phyloP scores from a whole-genome alignment of 2,329 filamentous ascomycete species.

The Trichoderma sp. region DNA sequence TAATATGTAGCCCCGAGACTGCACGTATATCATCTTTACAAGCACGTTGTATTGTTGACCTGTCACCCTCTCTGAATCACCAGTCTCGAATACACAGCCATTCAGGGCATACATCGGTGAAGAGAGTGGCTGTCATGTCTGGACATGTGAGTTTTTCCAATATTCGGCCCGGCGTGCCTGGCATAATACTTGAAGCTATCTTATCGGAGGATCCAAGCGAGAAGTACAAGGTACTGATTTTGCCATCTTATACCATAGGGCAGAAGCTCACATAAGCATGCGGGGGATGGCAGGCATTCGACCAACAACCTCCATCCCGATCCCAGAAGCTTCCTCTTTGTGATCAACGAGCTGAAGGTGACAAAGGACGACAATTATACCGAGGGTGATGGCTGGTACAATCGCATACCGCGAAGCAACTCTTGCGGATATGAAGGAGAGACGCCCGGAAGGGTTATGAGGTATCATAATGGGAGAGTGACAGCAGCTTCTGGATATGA shows the following conservation, averaged over 20 bases:
- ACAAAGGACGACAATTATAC: slow-evolving; percentile 9
- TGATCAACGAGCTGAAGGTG: slow-evolving; percentile 35
- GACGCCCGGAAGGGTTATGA: slow-evolving; percentile 34
- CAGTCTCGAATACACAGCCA: not conserved
- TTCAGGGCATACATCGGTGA: not conserved
- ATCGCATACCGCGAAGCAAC: slow-evolving; percentile 31
- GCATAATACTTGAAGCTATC: not conserved
- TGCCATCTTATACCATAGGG: not conserved
- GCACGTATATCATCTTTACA: not conserved
- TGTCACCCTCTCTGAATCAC: not conserved
- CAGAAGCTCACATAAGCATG: not conserved
- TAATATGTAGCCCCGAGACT: slow-evolving; percentile 14
- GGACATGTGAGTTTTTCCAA: not conserved
- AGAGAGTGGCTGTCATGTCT: not conserved
- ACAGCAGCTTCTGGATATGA: slow-evolving; percentile 23
- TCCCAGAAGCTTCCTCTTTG: slow-evolving; percentile 37
- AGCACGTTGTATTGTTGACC: not conserved
- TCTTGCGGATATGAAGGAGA: slow-evolving; percentile 29
- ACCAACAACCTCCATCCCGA: not conserved
- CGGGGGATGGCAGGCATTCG: not conserved
- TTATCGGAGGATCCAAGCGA: not conserved
- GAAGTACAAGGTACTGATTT: not conserved
- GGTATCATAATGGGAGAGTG: slow-evolving; percentile 34
- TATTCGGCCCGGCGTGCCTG: not conserved
- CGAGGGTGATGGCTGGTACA: slow-evolving; percentile 28